Conservation (phyloP, 345 rosid species). For the Euphorbia lathyris region DNA sequence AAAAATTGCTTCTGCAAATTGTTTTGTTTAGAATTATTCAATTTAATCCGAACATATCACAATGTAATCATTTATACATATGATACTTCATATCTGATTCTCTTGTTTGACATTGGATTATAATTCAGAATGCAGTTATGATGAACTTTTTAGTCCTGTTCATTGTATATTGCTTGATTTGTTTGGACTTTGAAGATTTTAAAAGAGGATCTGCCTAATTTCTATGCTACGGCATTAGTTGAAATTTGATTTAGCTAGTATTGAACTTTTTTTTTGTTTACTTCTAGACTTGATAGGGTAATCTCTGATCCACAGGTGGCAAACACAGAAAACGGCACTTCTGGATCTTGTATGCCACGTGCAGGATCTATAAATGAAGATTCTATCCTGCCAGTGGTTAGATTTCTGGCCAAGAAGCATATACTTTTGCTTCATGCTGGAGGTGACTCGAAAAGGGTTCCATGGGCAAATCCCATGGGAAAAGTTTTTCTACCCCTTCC, state of each 20-base stretch:
- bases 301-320: conserved; percentile 43
- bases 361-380: conserved; percentile 19
- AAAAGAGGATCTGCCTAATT: not conserved
- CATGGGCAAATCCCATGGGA: conserved; percentile 99
- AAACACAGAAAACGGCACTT: conserved; percentile 28
- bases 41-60: not conserved
- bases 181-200: not conserved
- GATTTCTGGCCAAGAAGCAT: conserved; percentile 61
- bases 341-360: conserved; percentile 21
- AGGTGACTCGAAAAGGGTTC: conserved; percentile 97
- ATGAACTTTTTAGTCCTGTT: not conserved
- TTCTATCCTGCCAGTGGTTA: conserved; percentile 32
- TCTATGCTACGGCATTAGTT: conserved; percentile 3
- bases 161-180: not conserved
- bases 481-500: conserved; percentile 96
- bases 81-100: not conserved
- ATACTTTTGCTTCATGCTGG: conserved; percentile 96
- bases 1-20: not conserved
- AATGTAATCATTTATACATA: not conserved
- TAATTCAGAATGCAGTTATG: not conserved
- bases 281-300: conserved; percentile 25
- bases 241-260: conserved; percentile 7
- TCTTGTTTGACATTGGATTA: not conserved
- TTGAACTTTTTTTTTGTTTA: not conserved
- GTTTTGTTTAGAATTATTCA: not conserved